Base-by-base conservation (phyloP, 148 eudicot genomes). In the Rhododendron henanense region DNA sequence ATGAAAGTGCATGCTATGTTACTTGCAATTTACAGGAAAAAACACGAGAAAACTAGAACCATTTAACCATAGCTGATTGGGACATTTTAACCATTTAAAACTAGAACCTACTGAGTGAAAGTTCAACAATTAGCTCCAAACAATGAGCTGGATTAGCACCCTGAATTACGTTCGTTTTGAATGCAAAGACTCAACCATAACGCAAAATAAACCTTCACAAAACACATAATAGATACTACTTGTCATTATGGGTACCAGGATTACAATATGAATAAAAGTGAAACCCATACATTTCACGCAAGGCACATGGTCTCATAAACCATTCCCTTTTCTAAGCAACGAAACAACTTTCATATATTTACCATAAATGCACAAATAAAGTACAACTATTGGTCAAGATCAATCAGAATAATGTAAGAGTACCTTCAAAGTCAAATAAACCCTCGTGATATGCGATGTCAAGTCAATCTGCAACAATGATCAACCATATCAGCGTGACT, bases 361-460 rank as follows among this genome's bases (percentile, higher is more conserved):
- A 80, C 45, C 47, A 78, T 16, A 85, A 59, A 73, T 33, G 45
- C 2, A 37, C 14, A 45, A 69, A 65, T 25, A 5, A 50, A 65
- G 39, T 6, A 79, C 85, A 69, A 10, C 3, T 25, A 61, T 59
- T 63, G 37, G 80, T 3, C 21, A 65, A 35, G 67, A 86, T 81
- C 57, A 39, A 35, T 50, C 59, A 51, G 81, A 16, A 16, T 39
- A 55, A 75, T 11, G 71, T 31, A 86, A 15, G 21, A 84, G 78
- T 94, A 97, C 99, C 99, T 97, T 95, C 47, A 97, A 85, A 65
- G 98, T 95, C 89, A 95, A 89, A 84, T 90, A 94, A 86, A 90
- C 93, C 94, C 94, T 93, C 83, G 94, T 87, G 86, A 95, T 97
- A 87, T 97, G 98, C 31, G 99, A 95, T 47, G 92, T 92, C 92